Base-by-base conservation (phyloP, 2,329 filamentous ascomycete genomes). In the Hortaea werneckii region DNA sequence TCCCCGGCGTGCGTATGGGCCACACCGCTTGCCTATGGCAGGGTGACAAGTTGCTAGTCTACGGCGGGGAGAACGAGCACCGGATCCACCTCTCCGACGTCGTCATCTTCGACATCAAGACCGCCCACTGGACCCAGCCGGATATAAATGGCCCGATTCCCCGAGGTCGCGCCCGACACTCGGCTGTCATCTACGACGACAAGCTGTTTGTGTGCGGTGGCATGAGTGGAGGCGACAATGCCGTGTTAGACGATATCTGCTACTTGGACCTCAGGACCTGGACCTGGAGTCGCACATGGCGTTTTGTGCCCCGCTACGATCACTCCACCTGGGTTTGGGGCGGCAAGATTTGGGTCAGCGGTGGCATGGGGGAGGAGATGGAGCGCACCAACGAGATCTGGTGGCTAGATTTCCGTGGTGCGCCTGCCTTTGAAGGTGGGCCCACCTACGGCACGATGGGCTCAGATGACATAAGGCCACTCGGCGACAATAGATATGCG, bases 41-140 rank as follows among this genome's bases (percentile, higher is more conserved):
- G 67, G 88, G 87, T 50, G 84, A 90, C 66, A 96, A 96, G 66
- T 74, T 98, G n/a, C 76, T 98, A 2, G 88, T 98, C 1, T 98
- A 95, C 62, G 92, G 92, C 46, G 92, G 92, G 54, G 92, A 98
- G 70, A 98, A 98, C 66, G 92, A 98, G 65, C 92, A 96, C 62
- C 80, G 89, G 54, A 89, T 89, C 47, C 95, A 95, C 63, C 80
- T 98, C 9, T 94, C 89, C 41, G 92, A 98, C 64, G 79, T 98
- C 20, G 94, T 96, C 52, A 83, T 98, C 42, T 94, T 98, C 63
- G 89, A 98, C 63, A 79, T 98, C 47, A 86, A 89, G 63, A 92
- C 87, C 0, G 88, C 90, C 32, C 84, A 94, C 61, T 98, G 92
- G 92, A 94, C 87, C 5, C 88, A 95, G 58, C 92, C 92, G 9